A percentile compares a stretch with the other conserved stretches of the same genome.
Conservation (phyloP, 805 yeast species). For the Yarrowia yakushimensis region DNA sequence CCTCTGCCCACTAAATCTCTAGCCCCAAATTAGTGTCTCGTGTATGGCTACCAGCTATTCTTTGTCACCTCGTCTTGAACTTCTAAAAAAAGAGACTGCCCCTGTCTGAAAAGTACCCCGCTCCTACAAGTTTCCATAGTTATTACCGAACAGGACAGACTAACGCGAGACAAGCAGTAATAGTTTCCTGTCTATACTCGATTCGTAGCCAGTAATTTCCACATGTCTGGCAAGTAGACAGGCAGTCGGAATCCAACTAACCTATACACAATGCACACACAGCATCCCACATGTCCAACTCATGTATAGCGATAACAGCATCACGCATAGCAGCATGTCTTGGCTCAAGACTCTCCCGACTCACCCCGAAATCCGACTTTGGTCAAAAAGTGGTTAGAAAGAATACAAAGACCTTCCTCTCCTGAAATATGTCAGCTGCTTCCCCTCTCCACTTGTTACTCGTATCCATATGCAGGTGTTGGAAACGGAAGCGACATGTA, state of each 20-base stretch:
- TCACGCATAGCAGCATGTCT: background rate
- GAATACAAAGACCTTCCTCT: background rate
- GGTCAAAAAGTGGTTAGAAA: background rate
- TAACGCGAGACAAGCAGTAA: background rate
- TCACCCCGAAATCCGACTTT: too few relatives aligned
- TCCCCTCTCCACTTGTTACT: background rate
- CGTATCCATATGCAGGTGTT: conserved; percentile 12
- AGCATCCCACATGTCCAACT: background rate
- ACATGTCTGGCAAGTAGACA: too few relatives aligned
- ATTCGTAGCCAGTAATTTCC: background rate
- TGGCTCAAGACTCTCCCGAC: background rate
- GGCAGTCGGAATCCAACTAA: too few relatives aligned
- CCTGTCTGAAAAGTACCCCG: background rate
- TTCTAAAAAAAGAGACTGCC: background rate
- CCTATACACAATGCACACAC: background rate
- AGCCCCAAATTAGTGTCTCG: too few relatives aligned
- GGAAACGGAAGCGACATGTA: background rate
- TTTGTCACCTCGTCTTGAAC: background rate
- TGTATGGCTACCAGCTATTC: too few relatives aligned
- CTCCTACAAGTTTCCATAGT: background rate
- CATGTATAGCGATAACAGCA: background rate
- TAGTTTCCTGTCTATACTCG: background rate
- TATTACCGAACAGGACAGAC: background rate
- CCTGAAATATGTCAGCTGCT: background rate
- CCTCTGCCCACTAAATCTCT: background rate